Evolutionary conservation across 1,139 yeast genomes (phyloP).

Genomic region (Candida dubliniensis): DNA sequence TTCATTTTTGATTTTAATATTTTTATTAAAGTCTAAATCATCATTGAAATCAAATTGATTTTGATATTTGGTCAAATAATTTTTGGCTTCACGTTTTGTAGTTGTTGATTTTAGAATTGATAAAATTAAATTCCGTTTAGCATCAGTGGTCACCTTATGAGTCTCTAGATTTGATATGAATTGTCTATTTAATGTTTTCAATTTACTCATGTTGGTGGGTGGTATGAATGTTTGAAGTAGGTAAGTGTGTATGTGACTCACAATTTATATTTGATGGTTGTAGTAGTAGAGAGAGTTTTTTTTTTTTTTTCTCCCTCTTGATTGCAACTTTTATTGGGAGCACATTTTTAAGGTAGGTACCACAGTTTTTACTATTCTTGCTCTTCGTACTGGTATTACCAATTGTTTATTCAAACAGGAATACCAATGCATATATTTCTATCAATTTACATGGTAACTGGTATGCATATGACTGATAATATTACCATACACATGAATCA

Average conservation of each 20-base stretch:
- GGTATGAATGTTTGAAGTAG: not conserved
- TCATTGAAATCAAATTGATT: conserved; percentile 36
- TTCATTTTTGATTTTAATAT: conserved; percentile 11
- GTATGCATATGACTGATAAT: too few species aligned
- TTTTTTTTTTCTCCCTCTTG: too few species aligned
- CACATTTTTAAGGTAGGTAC: too few species aligned
- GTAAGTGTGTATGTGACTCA: not conserved
- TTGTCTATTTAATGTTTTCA: conserved; percentile 29
- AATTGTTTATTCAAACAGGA: too few species aligned
- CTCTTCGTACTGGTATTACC: too few species aligned
- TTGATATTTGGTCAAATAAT: conserved; percentile 61
- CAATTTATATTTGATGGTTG: not conserved
- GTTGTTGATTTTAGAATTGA: conserved; percentile 74
- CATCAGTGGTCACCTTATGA: conserved; percentile 34
- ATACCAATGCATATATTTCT: too few species aligned
- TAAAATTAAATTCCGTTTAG: conserved; percentile 56
- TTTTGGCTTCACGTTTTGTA: conserved; percentile 71
- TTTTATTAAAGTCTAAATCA: conserved; percentile 15
- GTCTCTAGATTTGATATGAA: conserved; percentile 42
- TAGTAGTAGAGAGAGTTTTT: too few species aligned
- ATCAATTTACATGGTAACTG: too few species aligned
- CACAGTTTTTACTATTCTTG: too few species aligned
- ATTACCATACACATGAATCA: too few species aligned
- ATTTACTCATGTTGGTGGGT: conserved; percentile 29
- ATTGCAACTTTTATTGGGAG: too few species aligned